Conservation (phyloP, 2,329 filamentous ascomycete genomes). For the Fusarium subtropicale region DNA sequence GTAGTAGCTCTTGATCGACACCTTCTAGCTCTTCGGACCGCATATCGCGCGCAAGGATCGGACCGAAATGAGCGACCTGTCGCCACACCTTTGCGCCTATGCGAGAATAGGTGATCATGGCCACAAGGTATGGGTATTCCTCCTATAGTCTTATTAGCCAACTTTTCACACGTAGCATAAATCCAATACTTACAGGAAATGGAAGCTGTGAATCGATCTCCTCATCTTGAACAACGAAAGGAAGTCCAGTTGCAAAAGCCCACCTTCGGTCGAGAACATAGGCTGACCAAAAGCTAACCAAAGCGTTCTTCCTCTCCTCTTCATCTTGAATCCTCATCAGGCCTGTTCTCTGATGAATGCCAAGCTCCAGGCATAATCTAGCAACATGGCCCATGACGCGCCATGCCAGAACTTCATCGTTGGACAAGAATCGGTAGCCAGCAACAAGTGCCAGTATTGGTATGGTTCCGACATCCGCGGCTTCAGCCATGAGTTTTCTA, state of each 20-base stretch:
- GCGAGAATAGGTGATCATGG: slow-evolving; percentile 86
- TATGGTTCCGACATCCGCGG: slow-evolving; percentile 60
- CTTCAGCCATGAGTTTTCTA: slow-evolving; percentile 68
- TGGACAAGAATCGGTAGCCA: slow-evolving; percentile 83
- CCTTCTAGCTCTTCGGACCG: slow-evolving; percentile 81
- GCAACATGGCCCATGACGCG: slow-evolving; percentile 86
- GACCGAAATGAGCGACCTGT: slow-evolving; percentile 77
- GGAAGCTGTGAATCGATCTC: slow-evolving; percentile 86
- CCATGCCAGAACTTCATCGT: slow-evolving; percentile 89
- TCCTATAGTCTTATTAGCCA: slow-evolving; percentile 52
- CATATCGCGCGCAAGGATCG: slow-evolving; percentile 69
- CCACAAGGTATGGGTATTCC: slow-evolving; percentile 76
- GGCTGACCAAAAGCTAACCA: slow-evolving; percentile 85
- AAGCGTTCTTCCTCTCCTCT: slow-evolving; percentile 73
- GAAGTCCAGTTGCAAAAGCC: slow-evolving; percentile 90
- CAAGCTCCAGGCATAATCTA: slow-evolving; percentile 82
- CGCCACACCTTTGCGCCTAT: slow-evolving; percentile 90
- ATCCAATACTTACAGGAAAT: slow-evolving; percentile 72
- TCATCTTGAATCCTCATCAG: slow-evolving; percentile 76
- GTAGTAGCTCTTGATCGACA: slow-evolving; percentile 84
- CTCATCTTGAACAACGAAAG: slow-evolving; percentile 85
- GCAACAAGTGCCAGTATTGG: slow-evolving; percentile 65
- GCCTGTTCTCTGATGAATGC: slow-evolving; percentile 82
- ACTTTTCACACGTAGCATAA: not conserved
- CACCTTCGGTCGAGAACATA: slow-evolving; percentile 88